Base-by-base conservation (phyloP, 2,329 filamentous ascomycete genomes). In the Nothomitra cinnamomea region DNA sequence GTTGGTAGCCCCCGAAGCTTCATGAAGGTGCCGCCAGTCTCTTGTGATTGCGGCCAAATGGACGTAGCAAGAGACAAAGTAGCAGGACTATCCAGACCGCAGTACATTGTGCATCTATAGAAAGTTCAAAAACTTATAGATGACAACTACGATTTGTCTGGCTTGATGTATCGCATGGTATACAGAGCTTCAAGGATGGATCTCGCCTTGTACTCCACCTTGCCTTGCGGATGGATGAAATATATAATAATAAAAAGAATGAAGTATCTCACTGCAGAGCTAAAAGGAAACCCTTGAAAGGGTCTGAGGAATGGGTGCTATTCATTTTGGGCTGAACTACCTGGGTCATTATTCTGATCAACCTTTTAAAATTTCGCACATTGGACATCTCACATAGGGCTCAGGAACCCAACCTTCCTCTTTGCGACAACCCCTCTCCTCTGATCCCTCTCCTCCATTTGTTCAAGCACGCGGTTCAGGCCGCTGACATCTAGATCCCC, bases 161-260 rank as follows among this genome's bases (percentile, higher is more conserved):
- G 13, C 60, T 72, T 66, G 61, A 65, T 73, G 36, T 74, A 61
- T 67, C 71, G 71, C 71, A 67, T 67, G 69, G 66, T 67, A 72
- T 74, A 74, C 72, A 72, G 72, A 74, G 70, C 70, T 69, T 61
- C 66, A 71, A 71, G 71, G 71, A 72, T 70, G 66, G 63, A 61
- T 64, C 69, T 72, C 66, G 68, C 72, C 70, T 69, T 67, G 66
- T 69, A 70, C 72, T 73, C 72, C 70, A 74, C 72, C 71, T 72
- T 66, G 62, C 63, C 66, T 66, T 69, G 71, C 71, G 70, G 68
- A 51, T 15, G 42, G 41, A 40, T 28, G 53, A 53, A 49, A 41
- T 32, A 35, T 43, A 41, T 48, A 43, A 51, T 50, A 42, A 41
- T 19, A 38, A 56, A 41, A 22, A n/a, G 25, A 25, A 35, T 50